These are phyloP conservation scores for Tetracentron sinense DNA, from an alignment of 164 flowering plant species.

Conservation along the genomic window DNA sequence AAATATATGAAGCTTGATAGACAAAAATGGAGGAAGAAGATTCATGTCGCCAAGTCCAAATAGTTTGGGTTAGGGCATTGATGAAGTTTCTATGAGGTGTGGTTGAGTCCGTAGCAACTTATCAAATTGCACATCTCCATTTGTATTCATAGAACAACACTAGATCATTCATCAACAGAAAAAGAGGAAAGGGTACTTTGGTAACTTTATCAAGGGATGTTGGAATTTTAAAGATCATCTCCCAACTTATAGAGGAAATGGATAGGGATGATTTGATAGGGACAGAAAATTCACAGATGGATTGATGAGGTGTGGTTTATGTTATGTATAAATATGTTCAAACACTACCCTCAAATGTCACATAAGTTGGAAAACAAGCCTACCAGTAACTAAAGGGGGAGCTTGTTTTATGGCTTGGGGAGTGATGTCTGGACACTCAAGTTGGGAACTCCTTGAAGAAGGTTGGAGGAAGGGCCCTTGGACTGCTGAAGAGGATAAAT, in stretches of 20 bases:
- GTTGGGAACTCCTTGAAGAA: slow-evolving; percentile 50
- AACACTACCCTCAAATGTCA: slow-evolving; percentile 29
- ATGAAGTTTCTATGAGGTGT: too few relatives aligned
- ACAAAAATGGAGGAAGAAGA: too few relatives aligned
- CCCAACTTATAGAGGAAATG: slow-evolving; percentile 8
- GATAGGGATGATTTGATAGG: slow-evolving; percentile 40
- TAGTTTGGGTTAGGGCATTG: too few relatives aligned
- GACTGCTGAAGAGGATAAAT: slow-evolving; percentile 87
- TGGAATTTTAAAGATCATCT: slow-evolving; percentile 13
- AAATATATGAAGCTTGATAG: too few relatives aligned
- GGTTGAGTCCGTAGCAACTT: too few relatives aligned
- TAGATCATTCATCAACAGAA: background rate
- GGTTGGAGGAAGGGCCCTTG: slow-evolving; percentile 95
- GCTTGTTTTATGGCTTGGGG: slow-evolving; percentile 27
- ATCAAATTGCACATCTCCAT: too few relatives aligned
- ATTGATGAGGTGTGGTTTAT: background rate
- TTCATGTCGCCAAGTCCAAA: too few relatives aligned
- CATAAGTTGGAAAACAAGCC: slow-evolving; percentile 28
- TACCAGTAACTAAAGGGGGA: background rate
- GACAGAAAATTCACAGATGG: slow-evolving; percentile 33
- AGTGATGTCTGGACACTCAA: slow-evolving; percentile 38
- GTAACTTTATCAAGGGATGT: slow-evolving; percentile 8
- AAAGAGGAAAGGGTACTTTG: slow-evolving; percentile 7
- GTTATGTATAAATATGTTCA: slow-evolving; percentile 32
- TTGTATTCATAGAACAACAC: background rate